Evolutionary conservation across 306 rosid species (phyloP).

Genomic region (Quercus bicolor): DNA sequence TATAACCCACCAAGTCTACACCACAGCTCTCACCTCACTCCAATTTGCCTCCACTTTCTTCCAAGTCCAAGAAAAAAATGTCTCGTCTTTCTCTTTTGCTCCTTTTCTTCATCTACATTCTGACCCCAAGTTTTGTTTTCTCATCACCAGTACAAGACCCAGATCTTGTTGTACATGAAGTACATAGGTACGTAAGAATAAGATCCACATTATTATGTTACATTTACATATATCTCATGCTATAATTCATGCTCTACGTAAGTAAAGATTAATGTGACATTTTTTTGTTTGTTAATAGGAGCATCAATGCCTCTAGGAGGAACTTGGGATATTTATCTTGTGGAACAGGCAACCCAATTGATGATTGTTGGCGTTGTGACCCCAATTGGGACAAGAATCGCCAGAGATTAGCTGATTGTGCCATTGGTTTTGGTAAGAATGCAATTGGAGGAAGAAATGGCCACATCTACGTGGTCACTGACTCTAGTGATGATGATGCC

Average conservation of each 20-base stretch:
- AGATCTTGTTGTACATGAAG: slow-evolving; percentile 62
- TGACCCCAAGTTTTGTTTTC: slow-evolving; percentile 25
- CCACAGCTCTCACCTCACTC: neutral
- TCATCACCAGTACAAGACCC: slow-evolving; percentile 53
- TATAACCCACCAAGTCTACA: slow-evolving; percentile 19
- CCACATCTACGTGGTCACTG: slow-evolving; percentile 51
- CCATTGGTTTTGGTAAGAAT: slow-evolving; percentile 79
- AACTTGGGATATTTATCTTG: slow-evolving; percentile 69
- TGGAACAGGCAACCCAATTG: slow-evolving; percentile 83
- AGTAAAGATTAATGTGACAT: neutral
- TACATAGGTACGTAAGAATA: slow-evolving; percentile 49
- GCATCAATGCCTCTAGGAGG: slow-evolving; percentile 71
- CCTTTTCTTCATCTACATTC: slow-evolving; percentile 27
- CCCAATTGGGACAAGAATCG: slow-evolving; percentile 71
- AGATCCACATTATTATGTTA: neutral
- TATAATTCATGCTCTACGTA: neutral
- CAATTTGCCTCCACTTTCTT: neutral
- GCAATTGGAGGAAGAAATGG: slow-evolving; percentile 83
- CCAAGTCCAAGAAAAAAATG: slow-evolving; percentile 30
- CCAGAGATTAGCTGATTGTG: slow-evolving; percentile 79
- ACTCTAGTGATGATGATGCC: slow-evolving; percentile 64
- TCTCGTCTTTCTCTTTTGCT: slow-evolving; percentile 26
- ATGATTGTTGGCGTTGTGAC: slow-evolving; percentile 86
- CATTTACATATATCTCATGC: neutral
- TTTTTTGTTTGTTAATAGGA: slow-evolving; percentile 31